Base-by-base conservation (phyloP, 2,329 filamentous ascomycete genomes). In the Beauveria caledonica region DNA sequence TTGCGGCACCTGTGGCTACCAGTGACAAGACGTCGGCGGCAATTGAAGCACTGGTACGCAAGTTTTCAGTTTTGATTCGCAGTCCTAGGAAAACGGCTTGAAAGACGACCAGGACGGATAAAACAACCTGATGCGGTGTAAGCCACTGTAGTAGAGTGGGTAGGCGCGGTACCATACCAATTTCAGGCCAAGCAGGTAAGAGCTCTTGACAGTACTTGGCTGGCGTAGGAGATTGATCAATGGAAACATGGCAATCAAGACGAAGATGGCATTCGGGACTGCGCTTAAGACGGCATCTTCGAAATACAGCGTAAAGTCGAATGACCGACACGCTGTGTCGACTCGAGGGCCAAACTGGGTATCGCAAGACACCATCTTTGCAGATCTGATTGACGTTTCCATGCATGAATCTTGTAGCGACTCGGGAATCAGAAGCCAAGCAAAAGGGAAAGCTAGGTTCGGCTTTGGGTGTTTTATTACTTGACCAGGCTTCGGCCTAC, bases 251-350 rank as follows among this genome's bases (percentile, higher is more conserved):
- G 46, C 42, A 19, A 50, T 10, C 5, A 45, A 3, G 1, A 61
- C 10, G n/a, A 61, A 61, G 9, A 56, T 27, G 11, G 59, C 25
- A 45, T 15, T 50, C 8, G 59, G 52, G 4, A 33, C 44, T 3
- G 29, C 21, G 33, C 23, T 15, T 6, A 61, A 33, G 42, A 61
- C 17, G 15, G 42, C n/a, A 19, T 56, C 59, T 39, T 61, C 59
- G 23, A 61, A 61, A 17, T 45, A 51, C 0, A 61, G 52, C 2
- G 59, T 61, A 56, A 61, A 61, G 33, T 61, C 52, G 19, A 61
- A 56, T 1, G 51, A 42, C 17, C 52, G 51, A 44, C 59, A 61
- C 8, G 13, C 23, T 4, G 42, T 50, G 23, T 60, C 51, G 50
- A 60, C 58, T 13, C 33, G 50, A 50, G 58, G 58, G 19, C 58